phyloP scores from a whole-genome alignment of 2,329 filamentous ascomycete genomes.

The Paraphoma sp. region DNA sequence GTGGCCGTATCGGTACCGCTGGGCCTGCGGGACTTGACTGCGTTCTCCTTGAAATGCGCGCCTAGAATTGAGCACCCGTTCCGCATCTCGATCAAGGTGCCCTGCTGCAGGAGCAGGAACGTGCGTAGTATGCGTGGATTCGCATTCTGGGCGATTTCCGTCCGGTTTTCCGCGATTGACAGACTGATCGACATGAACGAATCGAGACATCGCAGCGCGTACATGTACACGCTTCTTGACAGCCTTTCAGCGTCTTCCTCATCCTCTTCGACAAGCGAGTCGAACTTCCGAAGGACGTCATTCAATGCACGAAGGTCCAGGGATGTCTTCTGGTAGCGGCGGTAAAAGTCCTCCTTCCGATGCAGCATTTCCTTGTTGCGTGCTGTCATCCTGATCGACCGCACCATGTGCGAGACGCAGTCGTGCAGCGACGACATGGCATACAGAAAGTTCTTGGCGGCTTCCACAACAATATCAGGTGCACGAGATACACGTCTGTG shows the following conservation, averaged over 20 bases:
- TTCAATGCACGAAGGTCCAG: constrained; percentile 64
- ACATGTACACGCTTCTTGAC: constrained; percentile 43
- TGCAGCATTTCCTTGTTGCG: constrained; percentile 53
- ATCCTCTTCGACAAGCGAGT: constrained; percentile 58
- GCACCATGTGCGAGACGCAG: constrained; percentile 44
- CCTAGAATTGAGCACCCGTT: constrained; percentile 64
- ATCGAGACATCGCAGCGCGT: constrained; percentile 43
- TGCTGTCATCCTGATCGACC: constrained; percentile 43
- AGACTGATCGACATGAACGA: constrained; percentile 45
- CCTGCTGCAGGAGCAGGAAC: constrained; percentile 65
- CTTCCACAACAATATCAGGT: constrained; percentile 60
- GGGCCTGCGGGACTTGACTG: constrained; percentile 26
- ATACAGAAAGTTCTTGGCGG: constrained; percentile 62
- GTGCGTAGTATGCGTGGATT: constrained; percentile 65
- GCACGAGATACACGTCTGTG: constrained; percentile 57
- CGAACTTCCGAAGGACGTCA: constrained; percentile 59
- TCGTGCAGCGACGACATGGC: constrained; percentile 59
- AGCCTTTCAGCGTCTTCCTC: constrained; percentile 52
- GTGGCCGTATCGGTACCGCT: constrained; percentile 32
- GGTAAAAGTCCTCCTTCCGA: constrained; percentile 55
- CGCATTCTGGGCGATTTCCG: constrained; percentile 60
- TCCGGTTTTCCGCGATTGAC: constrained; percentile 45
- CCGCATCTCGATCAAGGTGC: constrained; percentile 64
- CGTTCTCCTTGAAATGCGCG: constrained; percentile 41
- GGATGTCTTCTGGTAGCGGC: constrained; percentile 63